A percentile compares a stretch with the other conserved stretches of the same genome.
These are phyloP conservation scores for Acacia concinna DNA, from an alignment of 331 rosid genomes.

Conservation along the genomic window DNA sequence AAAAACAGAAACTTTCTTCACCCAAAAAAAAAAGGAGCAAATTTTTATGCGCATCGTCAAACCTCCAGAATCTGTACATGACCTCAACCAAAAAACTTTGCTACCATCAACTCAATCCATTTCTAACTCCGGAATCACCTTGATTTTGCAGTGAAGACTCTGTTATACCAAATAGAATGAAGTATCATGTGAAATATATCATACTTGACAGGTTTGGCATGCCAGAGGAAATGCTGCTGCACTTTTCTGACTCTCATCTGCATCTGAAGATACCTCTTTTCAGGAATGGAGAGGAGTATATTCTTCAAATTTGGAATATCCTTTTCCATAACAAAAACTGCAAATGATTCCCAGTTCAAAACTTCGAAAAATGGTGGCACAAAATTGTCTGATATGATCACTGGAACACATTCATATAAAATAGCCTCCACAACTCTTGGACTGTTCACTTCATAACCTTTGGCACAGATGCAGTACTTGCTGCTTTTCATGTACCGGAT, in stretches of 20 bases:
- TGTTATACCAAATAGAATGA: constrained; percentile 84
- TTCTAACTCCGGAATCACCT: constrained; percentile 14
- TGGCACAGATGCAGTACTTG: constrained; percentile 53
- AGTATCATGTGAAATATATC: constrained; percentile 92
- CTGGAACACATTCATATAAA: constrained; percentile 56
- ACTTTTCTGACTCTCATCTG: constrained; percentile 72
- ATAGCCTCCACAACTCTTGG: constrained; percentile 59
- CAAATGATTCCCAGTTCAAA: constrained; percentile 87
- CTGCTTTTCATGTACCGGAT: constrained; percentile 54
- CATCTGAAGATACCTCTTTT: constrained; percentile 61
- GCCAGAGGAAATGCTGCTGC: constrained; percentile 93
- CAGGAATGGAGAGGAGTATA: constrained; percentile 69
- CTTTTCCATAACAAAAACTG: constrained; percentile 74
- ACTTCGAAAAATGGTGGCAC: constrained; percentile 85
- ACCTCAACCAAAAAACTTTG: background rate
- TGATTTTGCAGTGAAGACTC: constrained; percentile 56
- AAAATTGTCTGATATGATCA: constrained; percentile 83
- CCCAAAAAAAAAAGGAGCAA: background rate
- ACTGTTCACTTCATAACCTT: constrained; percentile 58
- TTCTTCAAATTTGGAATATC: constrained; percentile 82
- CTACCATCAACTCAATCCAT: background rate
- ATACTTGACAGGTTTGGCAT: constrained; percentile 68
- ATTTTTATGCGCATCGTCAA: constrained; percentile 12
- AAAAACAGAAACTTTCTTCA: background rate
- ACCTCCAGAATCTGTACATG: constrained; percentile 21